These are phyloP conservation scores for Bacidia rubella DNA, from an alignment of 495 filamentous ascomycete species.

Conservation along the genomic window DNA sequence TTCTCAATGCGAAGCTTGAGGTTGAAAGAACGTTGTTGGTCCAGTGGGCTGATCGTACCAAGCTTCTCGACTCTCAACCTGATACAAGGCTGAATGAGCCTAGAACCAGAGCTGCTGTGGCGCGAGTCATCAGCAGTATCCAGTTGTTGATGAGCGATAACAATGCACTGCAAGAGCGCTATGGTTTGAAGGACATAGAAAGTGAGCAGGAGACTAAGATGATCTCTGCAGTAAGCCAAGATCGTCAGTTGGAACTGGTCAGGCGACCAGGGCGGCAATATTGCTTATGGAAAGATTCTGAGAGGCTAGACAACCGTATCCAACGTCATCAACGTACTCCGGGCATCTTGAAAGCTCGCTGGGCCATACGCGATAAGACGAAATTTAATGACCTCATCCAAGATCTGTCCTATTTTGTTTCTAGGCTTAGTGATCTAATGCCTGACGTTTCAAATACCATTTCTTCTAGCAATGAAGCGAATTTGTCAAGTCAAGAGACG, in stretches of 20 bases:
- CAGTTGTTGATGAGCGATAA: background rate
- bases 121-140: background rate
- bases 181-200: constrained; percentile 9
- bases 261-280: background rate
- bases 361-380: constrained; percentile 18
- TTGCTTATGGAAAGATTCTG: background rate
- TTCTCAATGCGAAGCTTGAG: constrained; percentile 19
- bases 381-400: constrained; percentile 17
- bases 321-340: background rate
- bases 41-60: constrained; percentile 15
- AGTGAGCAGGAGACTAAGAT: too few species aligned
- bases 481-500: too few species aligned
- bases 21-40: constrained; percentile 19
- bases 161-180: background rate
- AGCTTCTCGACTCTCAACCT: background rate
- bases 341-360: constrained; percentile 4
- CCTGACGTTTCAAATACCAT: constrained; percentile 11
- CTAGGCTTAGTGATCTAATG: constrained; percentile 17
- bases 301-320: background rate
- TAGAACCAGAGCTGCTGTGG: constrained; percentile 6
- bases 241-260: background rate
- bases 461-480: too few species aligned
- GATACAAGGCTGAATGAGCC: constrained; percentile 9
- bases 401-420: constrained; percentile 17
- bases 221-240: background rate